phyloP scores from a whole-genome alignment of 805 yeast species.

The Scheffersomyces ergatensis region DNA sequence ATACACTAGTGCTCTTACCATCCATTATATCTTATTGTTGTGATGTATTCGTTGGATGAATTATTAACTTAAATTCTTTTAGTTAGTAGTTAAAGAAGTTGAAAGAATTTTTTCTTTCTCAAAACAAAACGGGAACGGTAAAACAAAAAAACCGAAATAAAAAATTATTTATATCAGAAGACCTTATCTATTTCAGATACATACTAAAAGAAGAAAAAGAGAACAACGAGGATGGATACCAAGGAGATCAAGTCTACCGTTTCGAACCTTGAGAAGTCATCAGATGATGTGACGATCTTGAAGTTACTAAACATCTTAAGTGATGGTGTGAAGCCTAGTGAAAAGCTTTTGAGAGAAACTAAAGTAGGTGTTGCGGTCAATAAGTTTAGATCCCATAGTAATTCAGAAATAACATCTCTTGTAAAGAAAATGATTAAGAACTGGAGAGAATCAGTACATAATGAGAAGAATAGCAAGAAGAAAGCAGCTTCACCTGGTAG shows the following conservation, averaged over 20 bases:
- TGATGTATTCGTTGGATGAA: no score
- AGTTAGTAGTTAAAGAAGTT: no score
- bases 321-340: constrained; percentile 78
- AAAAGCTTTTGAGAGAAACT: constrained; percentile 82
- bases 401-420: constrained; percentile 62
- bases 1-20: constrained; percentile 38
- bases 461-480: constrained; percentile 50
- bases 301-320: constrained; percentile 66
- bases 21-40: constrained; percentile 5
- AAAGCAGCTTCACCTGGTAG: constrained; percentile 5
- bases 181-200: not conserved
- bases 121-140: not conserved
- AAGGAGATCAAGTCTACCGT: constrained; percentile 71
- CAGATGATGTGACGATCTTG: constrained; percentile 58
- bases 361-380: constrained; percentile 97
- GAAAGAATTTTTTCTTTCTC: not conserved
- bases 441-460: constrained; percentile 89
- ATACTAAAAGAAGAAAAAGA: no score
- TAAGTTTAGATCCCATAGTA: constrained; percentile 68
- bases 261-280: constrained; percentile 68
- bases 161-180: not conserved
- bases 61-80: no score
- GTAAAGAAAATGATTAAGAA: constrained; percentile 80
- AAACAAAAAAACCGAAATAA: not conserved
- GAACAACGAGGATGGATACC: constrained; percentile 53